Conservation (phyloP, 208 protist species). For the Crithidia brevicula region DNA sequence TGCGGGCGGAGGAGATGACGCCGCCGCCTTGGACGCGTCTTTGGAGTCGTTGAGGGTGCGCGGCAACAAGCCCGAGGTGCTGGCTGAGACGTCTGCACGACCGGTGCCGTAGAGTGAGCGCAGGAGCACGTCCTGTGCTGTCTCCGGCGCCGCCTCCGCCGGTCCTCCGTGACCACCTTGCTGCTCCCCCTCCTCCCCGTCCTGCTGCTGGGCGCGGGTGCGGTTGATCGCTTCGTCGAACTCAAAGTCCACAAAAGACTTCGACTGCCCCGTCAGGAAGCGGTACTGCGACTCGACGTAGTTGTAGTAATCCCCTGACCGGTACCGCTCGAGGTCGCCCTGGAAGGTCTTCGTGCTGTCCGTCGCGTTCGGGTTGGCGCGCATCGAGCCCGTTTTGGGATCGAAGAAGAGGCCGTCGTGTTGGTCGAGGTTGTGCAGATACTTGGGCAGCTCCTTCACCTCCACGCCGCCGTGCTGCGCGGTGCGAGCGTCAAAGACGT, state of each 20-base stretch:
- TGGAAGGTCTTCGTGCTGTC: constrained; percentile 70
- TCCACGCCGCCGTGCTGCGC: constrained; percentile 76
- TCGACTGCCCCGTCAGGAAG: constrained; percentile 77
- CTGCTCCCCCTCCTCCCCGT: background rate
- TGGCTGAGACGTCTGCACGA: background rate
- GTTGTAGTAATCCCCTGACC: constrained; percentile 74
- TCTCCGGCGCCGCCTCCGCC: constrained; percentile 16
- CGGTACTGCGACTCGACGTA: constrained; percentile 84
- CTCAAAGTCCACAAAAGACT: constrained; percentile 86
- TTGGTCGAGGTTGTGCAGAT: constrained; percentile 82
- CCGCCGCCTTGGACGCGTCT: background rate
- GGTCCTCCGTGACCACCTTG: background rate
- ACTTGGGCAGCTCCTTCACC: constrained; percentile 86
- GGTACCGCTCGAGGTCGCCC: constrained; percentile 81
- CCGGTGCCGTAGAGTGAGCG: constrained; percentile 60
- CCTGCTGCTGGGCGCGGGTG: constrained; percentile 12
- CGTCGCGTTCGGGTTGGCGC: constrained; percentile 81
- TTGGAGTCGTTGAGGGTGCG: too few relatives aligned
- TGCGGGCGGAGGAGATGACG: background rate
- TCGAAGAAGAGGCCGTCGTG: constrained; percentile 76
- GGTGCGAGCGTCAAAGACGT: constrained; percentile 57
- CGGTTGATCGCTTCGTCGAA: constrained; percentile 61
- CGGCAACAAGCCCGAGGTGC: background rate
- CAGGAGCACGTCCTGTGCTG: constrained; percentile 49
- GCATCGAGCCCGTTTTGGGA: constrained; percentile 87